Conservation (phyloP, 805 yeast genomes). For the Cyberlindnera americana region DNA sequence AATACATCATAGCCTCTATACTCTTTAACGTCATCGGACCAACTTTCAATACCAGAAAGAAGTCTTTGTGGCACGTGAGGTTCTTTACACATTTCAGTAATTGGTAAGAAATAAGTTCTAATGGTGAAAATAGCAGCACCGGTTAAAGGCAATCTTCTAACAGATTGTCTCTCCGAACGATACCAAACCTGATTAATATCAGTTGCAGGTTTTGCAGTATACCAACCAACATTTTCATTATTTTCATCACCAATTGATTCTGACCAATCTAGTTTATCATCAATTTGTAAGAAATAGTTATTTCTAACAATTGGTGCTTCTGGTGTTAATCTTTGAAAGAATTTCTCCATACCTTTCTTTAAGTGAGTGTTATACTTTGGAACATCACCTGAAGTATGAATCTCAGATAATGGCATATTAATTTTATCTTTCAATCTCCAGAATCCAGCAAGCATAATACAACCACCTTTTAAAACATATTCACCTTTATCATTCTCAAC, state of each 20-base stretch:
- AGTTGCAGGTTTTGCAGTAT: constrained; percentile 51
- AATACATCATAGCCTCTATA: constrained; percentile 58
- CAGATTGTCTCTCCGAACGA: constrained; percentile 63
- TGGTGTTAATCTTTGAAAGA: constrained; percentile 51
- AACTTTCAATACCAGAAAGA: constrained; percentile 53
- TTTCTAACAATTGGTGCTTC: constrained; percentile 67
- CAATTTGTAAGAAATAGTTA: constrained; percentile 64
- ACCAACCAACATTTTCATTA: constrained; percentile 55
- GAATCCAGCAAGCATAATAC: constrained; percentile 63
- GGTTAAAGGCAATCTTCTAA: constrained; percentile 55
- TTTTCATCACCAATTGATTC: constrained; percentile 57
- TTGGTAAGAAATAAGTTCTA: constrained; percentile 59
- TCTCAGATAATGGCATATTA: constrained; percentile 49
- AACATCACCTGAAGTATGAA: constrained; percentile 66
- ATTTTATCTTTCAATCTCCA: constrained; percentile 65
- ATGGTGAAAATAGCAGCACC: constrained; percentile 60
- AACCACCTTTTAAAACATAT: constrained; percentile 55
- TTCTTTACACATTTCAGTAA: constrained; percentile 51
- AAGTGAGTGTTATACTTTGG: constrained; percentile 60
- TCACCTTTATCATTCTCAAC: constrained; percentile 56
- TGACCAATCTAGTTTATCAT: constrained; percentile 62
- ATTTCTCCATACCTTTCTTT: constrained; percentile 62
- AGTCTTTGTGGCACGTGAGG: constrained; percentile 60
- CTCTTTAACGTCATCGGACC: constrained; percentile 57
- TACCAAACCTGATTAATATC: constrained; percentile 46